Evolutionary conservation across 139 green algal genomes (phyloP), one percentile per base, ranked within the genome.

Genomic region (Zygnema cylindricum): DNA sequence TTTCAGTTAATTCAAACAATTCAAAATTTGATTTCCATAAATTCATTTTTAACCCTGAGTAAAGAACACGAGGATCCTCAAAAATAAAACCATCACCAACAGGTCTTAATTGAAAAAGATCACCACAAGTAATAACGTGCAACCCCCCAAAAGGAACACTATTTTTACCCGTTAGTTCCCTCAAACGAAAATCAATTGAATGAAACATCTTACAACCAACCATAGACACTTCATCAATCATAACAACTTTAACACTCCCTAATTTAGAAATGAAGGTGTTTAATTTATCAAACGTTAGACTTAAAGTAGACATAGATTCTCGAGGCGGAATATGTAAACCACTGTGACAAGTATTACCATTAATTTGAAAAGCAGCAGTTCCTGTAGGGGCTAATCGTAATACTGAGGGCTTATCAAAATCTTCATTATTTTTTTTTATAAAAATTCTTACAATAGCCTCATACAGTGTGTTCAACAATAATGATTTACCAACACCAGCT

Each of bases 221-320:
- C 76, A 83, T 83, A 69, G 76, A 83, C 30, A 83, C 32, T 69
- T 83, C 76, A 83, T 83, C 76, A 16, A 83, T 55, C 11, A 83
- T 33, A 35, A 83, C n/a, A 83, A 83, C n/a, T 69, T 69, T 0
- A 69, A 83, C 32, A 83, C 49, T 55, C 11, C n/a, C 7, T 35
- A 83, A 83, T 71, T 40, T 38, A 41, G n/a, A 63, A 2, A 32
- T 16, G 1, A 83, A 35, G 22, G 76, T 83, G 32, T 83, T 83
- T 35, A 41, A 21, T 38, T 55, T 33, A 23, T 83, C 76, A 33
- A 33, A 35, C n/a, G 33, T 71, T 41, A 83, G 49, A 55, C 49
- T 83, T 36, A 75, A 35, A 41, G n/a, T 25, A n/a, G n/a, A n/a
- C n/a, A n/a, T n/a, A n/a, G n/a, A n/a, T n/a, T n/a, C n/a, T n/a